Evolutionary conservation across 164 flowering plant species (phyloP), one percentile per base, ranked within the genome.

Genomic region (Dillenia turbinata): DNA sequence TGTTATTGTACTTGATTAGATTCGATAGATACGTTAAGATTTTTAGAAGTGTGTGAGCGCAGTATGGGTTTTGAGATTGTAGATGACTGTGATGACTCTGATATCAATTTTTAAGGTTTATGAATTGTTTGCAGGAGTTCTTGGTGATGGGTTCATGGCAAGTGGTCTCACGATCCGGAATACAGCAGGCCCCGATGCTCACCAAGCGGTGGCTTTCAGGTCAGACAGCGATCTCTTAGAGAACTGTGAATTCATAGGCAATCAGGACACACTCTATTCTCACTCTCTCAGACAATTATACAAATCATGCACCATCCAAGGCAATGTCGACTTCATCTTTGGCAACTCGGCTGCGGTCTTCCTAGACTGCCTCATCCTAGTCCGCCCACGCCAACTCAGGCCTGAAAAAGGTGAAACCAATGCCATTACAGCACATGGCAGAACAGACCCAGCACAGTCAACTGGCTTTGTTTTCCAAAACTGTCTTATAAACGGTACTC

Each of bases 111-210:
- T 26, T n/a, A 24, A 33, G 44, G 10, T 54, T 49, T 52, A 9
- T 40, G 49, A 2, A 50, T 61, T 33, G 26, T 61, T 43, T 54
- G 52, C 79, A 85, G 95, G 82, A 24, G 82, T 87, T 15, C 4
- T 60, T 49, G 97, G 96, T 0, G 97, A 91, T 66, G 92, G 93
- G 17, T 89, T 91, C 74, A 84, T 87, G 92, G 92, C 89, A 2
- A 72, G 77, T 43, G 90, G 78, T 9, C 58, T 91, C 5, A 89
- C 96, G 19, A 17, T 91, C 48, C 69, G 76, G 74, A 91, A 91
- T 84, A 89, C 87, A 9, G 91, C 96, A 0, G 97, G 97, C 4
- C 83, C 88, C 0, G 85, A 71, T 11, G 79, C 82, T 0, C 86
- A 81, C 70, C 97, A 88, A 65, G 97, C 97, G 0, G 96, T 89